Base-by-base conservation (phyloP, 495 filamentous ascomycete genomes). In the Collariella sp. region DNA sequence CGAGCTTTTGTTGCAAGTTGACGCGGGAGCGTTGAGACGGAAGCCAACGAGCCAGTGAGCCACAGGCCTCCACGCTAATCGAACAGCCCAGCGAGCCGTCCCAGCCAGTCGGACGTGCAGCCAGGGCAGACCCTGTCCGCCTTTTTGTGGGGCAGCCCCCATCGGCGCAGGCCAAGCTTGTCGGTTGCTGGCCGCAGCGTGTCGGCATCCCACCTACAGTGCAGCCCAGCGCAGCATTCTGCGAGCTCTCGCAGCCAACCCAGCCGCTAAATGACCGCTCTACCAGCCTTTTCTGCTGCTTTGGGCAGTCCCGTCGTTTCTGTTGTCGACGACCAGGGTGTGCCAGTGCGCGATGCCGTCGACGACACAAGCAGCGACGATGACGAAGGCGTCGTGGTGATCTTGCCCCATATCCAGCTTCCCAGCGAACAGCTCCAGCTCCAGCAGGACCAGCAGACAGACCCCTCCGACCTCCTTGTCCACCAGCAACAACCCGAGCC, bases 341-440 rank as follows among this genome's bases (percentile, higher is more conserved):
- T 62, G 55, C 50, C 57, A 61, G 58, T 53, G 34, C 61, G 55
- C 56, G 52, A 58, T 63, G 57, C 48, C 51, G 61, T 35, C 57
- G 34, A 3, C 26, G 41, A 29, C 33, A 31, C 45, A 31, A 38
- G 50, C 50, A 40, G 52, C 51, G 56, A 55, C 46, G 53, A 56
- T 46, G 49, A 56, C 36, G 62, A 46, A 50, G 54, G 58, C 52
- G 50, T 60, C 43, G 62, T 66, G 50, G 59, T 75, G 55, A 70
- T 67, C 56, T 72, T 74, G 56, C 67, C 70, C 24, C 70, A 76
- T 54, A 49, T 69, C 38, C 62, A 4, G 26, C n/a, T n/a, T n/a
- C n/a, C 71, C 29, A 62, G 58, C 60, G 71, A 74, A 33, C 50
- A 73, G 36, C 57, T 60, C 38, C 67, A 72, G 45, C 69, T 73